Conservation (phyloP, 345 rosid species). For the Citrus unshiu region DNA sequence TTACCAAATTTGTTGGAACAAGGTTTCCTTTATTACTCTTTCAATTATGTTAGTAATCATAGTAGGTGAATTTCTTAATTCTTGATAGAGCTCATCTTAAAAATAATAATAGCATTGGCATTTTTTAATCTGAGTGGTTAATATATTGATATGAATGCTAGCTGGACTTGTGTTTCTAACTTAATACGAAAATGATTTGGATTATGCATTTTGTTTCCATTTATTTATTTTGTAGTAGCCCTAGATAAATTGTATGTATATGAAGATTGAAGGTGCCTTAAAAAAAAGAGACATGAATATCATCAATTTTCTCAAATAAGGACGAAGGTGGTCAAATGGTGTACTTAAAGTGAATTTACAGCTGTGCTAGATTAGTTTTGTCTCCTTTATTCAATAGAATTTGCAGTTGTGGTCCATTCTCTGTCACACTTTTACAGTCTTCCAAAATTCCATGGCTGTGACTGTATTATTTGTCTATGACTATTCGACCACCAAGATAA, state of each 20-base stretch:
- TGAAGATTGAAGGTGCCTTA: too few species aligned
- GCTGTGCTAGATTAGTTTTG: not conserved
- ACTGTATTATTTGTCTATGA: not conserved
- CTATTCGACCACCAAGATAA: not conserved
- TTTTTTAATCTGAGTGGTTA: not conserved
- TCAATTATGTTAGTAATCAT: not conserved
- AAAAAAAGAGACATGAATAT: too few species aligned
- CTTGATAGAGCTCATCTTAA: not conserved
- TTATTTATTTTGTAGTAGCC: not conserved
- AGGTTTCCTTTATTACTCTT: not conserved
- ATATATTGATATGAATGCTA: too few species aligned
- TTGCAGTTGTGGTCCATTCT: constrained; percentile 7
- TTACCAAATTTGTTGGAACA: not conserved
- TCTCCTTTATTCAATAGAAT: not conserved
- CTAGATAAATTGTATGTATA: not conserved
- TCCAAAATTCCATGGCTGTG: not conserved
- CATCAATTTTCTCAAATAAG: too few species aligned
- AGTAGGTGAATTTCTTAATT: not conserved
- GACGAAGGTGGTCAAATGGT: not conserved
- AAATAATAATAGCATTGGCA: not conserved
- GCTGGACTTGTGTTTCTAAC: not conserved
- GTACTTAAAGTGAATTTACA: not conserved
- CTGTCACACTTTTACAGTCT: constrained; percentile 12
- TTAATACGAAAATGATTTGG: not conserved
- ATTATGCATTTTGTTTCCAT: not conserved